Evolutionary conservation across 1,284 basidiomycete genomes (phyloP).

Genomic region (Dichomitus squalens): DNA sequence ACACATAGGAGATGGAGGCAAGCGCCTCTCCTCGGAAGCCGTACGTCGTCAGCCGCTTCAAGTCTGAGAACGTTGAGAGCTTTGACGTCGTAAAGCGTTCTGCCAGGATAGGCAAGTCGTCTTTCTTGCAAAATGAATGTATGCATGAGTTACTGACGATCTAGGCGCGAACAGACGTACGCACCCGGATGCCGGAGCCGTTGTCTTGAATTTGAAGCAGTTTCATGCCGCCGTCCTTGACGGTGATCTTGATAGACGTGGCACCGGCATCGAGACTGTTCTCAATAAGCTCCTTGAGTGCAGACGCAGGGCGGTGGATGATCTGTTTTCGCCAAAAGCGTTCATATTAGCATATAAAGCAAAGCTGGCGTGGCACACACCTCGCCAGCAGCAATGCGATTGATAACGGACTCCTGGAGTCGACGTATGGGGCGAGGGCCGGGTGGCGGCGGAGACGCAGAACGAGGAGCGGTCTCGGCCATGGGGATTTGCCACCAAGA

Average conservation of each 20-base stretch:
- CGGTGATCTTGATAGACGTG: conserved; percentile 83
- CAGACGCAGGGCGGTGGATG: conserved; percentile 94
- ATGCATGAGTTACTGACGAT: neutral
- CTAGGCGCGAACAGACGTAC: conserved; percentile 21
- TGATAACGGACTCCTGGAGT: conserved; percentile 75
- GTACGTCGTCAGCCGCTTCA: conserved; percentile 87
- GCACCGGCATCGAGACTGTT: conserved; percentile 94
- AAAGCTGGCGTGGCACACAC: conserved; percentile 36
- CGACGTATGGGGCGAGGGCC: conserved; percentile 63
- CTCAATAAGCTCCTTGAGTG: conserved; percentile 95
- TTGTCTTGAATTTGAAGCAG: conserved; percentile 97
- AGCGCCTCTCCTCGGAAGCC: conserved; percentile 98
- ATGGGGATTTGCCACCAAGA: conserved; percentile 7
- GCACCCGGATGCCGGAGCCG: conserved; percentile 89
- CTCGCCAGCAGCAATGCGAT: conserved; percentile 83
- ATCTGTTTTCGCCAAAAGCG: conserved; percentile 58
- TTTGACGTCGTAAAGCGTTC: conserved; percentile 98
- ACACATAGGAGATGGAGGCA: conserved; percentile 95
- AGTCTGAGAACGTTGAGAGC: conserved; percentile 84
- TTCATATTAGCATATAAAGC: neutral
- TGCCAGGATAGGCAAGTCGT: conserved; percentile 88
- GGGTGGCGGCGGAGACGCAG: conserved; percentile 18
- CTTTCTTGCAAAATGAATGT: conserved; percentile 41
- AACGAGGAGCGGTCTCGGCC: conserved; percentile 5
- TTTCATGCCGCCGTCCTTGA: conserved; percentile 97